Base-by-base conservation (phyloP, 2,329 filamentous ascomycete species). In the Ophiocordyceps camponoti-leonardi region DNA sequence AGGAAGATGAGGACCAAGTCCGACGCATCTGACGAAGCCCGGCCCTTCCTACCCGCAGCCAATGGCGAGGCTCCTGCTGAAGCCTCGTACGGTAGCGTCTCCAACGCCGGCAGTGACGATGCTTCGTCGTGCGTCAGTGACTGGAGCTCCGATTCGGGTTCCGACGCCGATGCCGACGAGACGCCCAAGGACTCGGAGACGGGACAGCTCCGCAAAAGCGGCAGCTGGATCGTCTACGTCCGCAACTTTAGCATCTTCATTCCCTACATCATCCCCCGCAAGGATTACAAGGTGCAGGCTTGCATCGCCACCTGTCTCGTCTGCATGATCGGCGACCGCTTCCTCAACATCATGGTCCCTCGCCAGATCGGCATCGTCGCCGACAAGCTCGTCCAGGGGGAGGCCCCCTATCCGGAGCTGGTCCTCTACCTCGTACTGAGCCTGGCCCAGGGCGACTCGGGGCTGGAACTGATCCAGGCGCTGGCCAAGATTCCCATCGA, bases 401-500 rank as follows among this genome's bases (percentile, higher is more conserved):
- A 50, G 14, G 41, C 47, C 1, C 54, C 56, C 0, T 59, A 53
- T 41, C 43, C 44, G 0, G 48, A 52, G 1, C 26, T 58, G 1
- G 35, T 44, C 7, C 18, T 53, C 8, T 56, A 52, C 52, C 48
- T 58, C 4, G 10, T 44, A 7, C 43, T 53, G 14, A 50, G 44
- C 11, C 39, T 51, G 1, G 8, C 51, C 1, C 48, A 49, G 1
- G 46, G 49, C 2, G 49, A 52, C 42, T 54, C 2, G 46, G 49
- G 0, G 13, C 58, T 61, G 2, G 43, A 55, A 22, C 20, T 45
- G 40, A 42, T 45, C n/a, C 39, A 42, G 14, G 35, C 42, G 1
- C 33, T 62, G 19, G 53, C 54, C 43, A 61, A 60, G 41, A 60
- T 62, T 1, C 59, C 61, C 0, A 60, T 62, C 12, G 53, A 56